Evolutionary conservation across 2,329 filamentous ascomycete species (phyloP).

Genomic region (Trichoderma endophyticum): DNA sequence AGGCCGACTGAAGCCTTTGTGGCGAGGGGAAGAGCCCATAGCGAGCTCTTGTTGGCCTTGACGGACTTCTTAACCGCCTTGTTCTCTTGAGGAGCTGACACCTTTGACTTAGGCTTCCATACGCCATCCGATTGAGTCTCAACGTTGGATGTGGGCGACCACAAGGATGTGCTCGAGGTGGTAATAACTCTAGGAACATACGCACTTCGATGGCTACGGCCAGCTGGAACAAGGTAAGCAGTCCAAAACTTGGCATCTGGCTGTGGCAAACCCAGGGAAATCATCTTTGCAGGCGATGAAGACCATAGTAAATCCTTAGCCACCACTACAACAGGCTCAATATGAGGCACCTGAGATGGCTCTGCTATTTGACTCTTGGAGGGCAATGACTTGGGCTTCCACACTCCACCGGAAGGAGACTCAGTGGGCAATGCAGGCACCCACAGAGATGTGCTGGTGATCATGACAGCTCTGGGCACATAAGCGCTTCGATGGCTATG

Average conservation of each 20-base stretch:
- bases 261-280: background rate
- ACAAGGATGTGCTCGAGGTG: slow-evolving; percentile 10
- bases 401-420: background rate
- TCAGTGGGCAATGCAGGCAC: background rate
- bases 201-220: background rate
- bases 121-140: background rate
- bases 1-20: background rate
- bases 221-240: background rate
- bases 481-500: background rate
- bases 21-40: background rate
- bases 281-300: background rate
- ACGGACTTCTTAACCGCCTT: background rate
- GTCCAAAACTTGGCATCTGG: background rate
- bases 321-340: background rate
- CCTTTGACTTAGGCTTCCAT: background rate
- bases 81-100: background rate
- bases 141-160: background rate
- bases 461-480: slow-evolving; percentile 26
- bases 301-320: background rate
- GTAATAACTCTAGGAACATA: background rate
- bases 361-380: background rate
- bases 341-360: background rate
- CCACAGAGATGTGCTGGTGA: slow-evolving; percentile 41
- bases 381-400: background rate
- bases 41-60: background rate